Conservation (phyloP, 169 alveolate species). For the Plasmodium relictum region DNA sequence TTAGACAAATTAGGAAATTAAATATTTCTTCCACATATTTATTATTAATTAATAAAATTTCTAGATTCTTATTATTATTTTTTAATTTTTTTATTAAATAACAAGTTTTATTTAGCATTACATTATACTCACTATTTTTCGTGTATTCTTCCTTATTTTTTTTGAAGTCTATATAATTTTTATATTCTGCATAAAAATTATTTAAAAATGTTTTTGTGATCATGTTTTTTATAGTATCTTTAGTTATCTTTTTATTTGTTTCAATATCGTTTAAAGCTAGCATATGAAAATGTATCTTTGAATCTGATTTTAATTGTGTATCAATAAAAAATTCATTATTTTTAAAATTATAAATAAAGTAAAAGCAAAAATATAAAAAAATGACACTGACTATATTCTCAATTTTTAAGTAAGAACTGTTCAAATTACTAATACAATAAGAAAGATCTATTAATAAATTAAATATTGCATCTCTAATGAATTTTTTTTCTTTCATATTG, state of each 20-base stretch:
- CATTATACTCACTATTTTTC: slow-evolving; percentile 22
- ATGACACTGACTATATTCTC: slow-evolving; percentile 52
- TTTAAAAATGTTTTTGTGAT: slow-evolving; percentile 36
- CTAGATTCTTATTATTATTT: neutral
- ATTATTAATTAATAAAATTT: slow-evolving; percentile 2
- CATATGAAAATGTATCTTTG: neutral
- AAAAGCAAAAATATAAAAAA: slow-evolving; percentile 52
- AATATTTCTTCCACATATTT: slow-evolving; percentile 25
- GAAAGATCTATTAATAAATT: slow-evolving; percentile 47
- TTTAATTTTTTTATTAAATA: slow-evolving; percentile 53
- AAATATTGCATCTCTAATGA: slow-evolving; percentile 9
- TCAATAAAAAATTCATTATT: slow-evolving; percentile 72
- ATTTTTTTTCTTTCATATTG: slow-evolving; percentile 28
- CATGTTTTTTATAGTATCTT: slow-evolving; percentile 29
- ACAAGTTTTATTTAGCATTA: slow-evolving; percentile 19
- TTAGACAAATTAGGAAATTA: slow-evolving; percentile 7
- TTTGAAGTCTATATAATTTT: slow-evolving; percentile 16
- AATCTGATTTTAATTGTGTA: slow-evolving; percentile 21
- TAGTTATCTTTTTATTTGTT: slow-evolving; percentile 7
- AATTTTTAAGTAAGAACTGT: slow-evolving; percentile 3
- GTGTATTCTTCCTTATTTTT: slow-evolving; percentile 11
- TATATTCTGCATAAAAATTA: slow-evolving; percentile 62
- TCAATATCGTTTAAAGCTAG: slow-evolving; percentile 16
- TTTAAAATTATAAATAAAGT: slow-evolving; percentile 41
- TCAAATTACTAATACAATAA: slow-evolving; percentile 43